Base-by-base conservation (phyloP, 305 asterid genomes). In the Fraxinus angustifolia region DNA sequence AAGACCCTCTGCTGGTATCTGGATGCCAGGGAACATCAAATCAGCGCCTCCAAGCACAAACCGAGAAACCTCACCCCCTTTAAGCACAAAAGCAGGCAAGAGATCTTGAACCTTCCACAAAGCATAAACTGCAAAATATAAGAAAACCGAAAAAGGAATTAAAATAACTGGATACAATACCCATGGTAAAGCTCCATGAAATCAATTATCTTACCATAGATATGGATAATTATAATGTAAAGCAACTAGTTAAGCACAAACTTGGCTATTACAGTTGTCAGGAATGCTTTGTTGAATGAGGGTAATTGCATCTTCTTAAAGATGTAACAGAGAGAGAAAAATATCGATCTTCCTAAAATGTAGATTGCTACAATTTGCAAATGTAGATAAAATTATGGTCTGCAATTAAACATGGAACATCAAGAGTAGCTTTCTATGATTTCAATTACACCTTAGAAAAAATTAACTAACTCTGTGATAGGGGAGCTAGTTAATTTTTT, bases 21-120 rank as follows among this genome's bases (percentile, higher is more conserved):
- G 85, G 80, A 96, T 90, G 78, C 99, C 99, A 76, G 99, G 99
- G 82, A 96, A 94, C 99, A 96, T 96, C 87, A 96, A 90, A 85
- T 96, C 99, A 26, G 99, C 99, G 84, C 99, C 99, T 70, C 98
- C 98, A 83, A 96, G 90, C 78, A 96, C 81, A 83, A 83, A 96
- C 72, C 87, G 93, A 83, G 99, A 96, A 87, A 94, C 97, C 78
- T 90, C 98, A 16, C 97, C 97, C 84, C 94, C 98, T 89, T 94
- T 96, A 87, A 96, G 88, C 86, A 90, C 83, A 90, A 96, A 96
- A 73, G 97, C 86, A 68, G 99, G 98, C 90, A 94, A 88, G 72
- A 96, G 93, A 79, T 88, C 88, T 16, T 97, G 98, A 83, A 91
- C 94, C 91, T 94, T 94, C 99, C 99, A 96, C 76, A 96, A 90